These are phyloP conservation scores for Dioscorea cayenensis DNA, from an alignment of 116 monocot species.

Conservation along the genomic window DNA sequence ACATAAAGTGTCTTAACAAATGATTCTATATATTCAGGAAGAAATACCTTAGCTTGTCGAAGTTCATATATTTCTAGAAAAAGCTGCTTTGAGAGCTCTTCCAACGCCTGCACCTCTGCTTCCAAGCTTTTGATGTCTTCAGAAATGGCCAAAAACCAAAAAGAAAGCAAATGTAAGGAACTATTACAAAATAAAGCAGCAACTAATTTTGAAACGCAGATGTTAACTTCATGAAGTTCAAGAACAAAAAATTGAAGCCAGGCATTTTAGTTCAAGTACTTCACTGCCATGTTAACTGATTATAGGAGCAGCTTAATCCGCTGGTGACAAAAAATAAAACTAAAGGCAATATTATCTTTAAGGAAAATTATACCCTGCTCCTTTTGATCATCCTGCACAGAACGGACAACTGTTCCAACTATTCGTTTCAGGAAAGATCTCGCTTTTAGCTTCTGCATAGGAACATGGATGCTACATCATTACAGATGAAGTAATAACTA, in stretches of 20 bases:
- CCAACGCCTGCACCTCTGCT: conserved; percentile 84
- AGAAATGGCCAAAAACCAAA: conserved; percentile 9
- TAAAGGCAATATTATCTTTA: conserved; percentile 3
- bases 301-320: not conserved
- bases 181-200: not conserved
- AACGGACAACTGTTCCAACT: conserved; percentile 92
- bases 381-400: conserved; percentile 91
- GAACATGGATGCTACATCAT: not conserved
- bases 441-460: conserved; percentile 76
- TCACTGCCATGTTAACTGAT: not conserved
- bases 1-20: not conserved
- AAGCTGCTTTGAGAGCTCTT: conserved; percentile 91
- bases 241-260: not conserved
- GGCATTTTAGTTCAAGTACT: not conserved
- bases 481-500: no score
- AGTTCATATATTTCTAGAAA: conserved; percentile 97
- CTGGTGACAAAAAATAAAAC: conserved; percentile 1
- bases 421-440: conserved; percentile 86
- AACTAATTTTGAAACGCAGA: not conserved
- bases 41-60: conserved; percentile 85
- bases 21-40: not conserved
- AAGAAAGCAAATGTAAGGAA: not conserved
- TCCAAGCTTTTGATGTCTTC: conserved; percentile 83
- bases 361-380: conserved; percentile 69
- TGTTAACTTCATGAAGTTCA: not conserved